Percentiles rank a stretch among this genome's conserved stretches.
Conservation (phyloP, 1,139 yeast species). For the Blastobotrys aristatus region DNA sequence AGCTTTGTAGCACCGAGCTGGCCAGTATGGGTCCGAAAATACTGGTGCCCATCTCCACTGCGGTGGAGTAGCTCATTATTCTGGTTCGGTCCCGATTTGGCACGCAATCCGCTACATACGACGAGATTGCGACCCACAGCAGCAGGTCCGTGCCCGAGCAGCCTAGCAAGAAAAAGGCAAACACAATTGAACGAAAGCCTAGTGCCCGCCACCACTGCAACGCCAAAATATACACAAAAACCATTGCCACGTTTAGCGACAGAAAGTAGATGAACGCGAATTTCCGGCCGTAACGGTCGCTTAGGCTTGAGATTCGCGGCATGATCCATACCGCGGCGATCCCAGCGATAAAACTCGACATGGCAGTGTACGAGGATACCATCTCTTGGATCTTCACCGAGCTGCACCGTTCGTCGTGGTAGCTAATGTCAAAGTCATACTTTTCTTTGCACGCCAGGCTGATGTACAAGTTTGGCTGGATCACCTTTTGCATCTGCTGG, state of each 20-base stretch:
- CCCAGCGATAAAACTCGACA: background rate
- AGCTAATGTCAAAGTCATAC: background rate
- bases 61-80: background rate
- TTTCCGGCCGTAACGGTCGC: constrained; percentile 6
- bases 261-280: background rate
- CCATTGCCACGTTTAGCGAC: background rate
- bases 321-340: constrained; percentile 3
- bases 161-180: constrained; percentile 1
- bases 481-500: background rate
- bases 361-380: constrained; percentile 3
- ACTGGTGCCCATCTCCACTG: background rate
- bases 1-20: background rate
- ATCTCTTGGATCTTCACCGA: constrained; percentile 3
- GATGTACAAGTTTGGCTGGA: constrained; percentile 2
- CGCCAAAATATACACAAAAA: background rate
- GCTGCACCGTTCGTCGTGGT: constrained; percentile 2
- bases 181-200: background rate
- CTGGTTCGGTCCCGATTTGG: background rate
- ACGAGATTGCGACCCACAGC: constrained; percentile 1
- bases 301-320: constrained; percentile 5
- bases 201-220: background rate
- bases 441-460: constrained; percentile 4
- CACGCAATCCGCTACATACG: constrained; percentile 8
- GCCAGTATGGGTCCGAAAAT: constrained; percentile 2
- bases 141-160: constrained; percentile 6